A percentile compares a stretch with the other conserved stretches of the same genome.
phyloP scores from a whole-genome alignment of 495 filamentous ascomycete species.

The Penicillium coprophilum region DNA sequence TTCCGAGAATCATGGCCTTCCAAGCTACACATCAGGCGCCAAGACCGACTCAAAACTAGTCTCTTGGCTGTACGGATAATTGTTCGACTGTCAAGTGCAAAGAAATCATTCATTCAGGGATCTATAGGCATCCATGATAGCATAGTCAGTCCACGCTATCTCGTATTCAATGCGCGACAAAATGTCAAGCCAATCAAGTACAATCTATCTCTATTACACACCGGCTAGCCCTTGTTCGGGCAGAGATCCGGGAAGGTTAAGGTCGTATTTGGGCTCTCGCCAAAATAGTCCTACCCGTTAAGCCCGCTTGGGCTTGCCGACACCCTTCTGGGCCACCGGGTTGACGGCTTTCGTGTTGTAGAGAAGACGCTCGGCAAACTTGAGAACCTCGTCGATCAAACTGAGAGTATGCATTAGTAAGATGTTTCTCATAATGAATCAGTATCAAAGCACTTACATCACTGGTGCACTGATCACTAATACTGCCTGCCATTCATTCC shows the following conservation, averaged over 20 bases:
- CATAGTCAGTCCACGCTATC: conserved; percentile 8
- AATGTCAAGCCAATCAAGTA: conserved; percentile 10
- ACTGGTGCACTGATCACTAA: conserved; percentile 86
- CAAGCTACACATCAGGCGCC: no score
- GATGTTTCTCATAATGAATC: neutral
- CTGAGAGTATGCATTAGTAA: conserved; percentile 45
- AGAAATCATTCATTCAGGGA: conserved; percentile 11
- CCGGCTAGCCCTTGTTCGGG: neutral
- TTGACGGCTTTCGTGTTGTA: conserved; percentile 35
- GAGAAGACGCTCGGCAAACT: conserved; percentile 71
- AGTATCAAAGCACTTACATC: conserved; percentile 63
- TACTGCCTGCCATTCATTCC: conserved; percentile 92
- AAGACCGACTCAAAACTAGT: no score
- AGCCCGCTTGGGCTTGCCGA: conserved; percentile 43
- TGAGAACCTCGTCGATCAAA: conserved; percentile 85
- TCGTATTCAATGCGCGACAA: neutral
- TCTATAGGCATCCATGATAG: conserved; percentile 20
- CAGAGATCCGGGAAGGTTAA: neutral
- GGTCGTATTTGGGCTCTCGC: neutral
- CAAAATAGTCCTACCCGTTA: conserved; percentile 21
- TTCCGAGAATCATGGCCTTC: neutral
- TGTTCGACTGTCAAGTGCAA: no score
- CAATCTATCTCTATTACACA: conserved; percentile 29
- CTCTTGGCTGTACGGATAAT: no score
- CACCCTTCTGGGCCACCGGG: conserved; percentile 35